Evolutionary conservation across 306 rosid species (phyloP).

Genomic region (Gastrolobium villosum): DNA sequence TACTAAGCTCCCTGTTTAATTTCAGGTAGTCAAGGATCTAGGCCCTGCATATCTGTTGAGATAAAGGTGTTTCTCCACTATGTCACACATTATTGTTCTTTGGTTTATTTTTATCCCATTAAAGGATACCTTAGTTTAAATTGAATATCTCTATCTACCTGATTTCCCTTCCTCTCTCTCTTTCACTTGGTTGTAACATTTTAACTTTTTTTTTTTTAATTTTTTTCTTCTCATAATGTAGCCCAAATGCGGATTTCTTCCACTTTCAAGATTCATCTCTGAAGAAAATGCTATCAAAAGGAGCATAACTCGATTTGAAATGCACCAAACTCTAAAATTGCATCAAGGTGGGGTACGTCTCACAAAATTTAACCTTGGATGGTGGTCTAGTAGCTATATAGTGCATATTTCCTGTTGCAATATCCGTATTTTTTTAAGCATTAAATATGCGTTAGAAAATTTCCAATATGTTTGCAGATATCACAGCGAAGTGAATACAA

Average conservation of each 20-base stretch:
- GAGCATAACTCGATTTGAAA: conserved; percentile 74
- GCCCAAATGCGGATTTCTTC: conserved; percentile 98
- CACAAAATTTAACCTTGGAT: neutral
- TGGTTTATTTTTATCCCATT: conserved; percentile 16
- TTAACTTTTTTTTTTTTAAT: conserved; percentile 20
- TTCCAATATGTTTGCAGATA: conserved; percentile 63
- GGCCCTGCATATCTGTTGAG: conserved; percentile 81
- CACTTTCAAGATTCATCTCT: conserved; percentile 75
- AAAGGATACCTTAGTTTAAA: neutral
- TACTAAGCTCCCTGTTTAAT: conserved; percentile 43
- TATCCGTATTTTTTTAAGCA: neutral
- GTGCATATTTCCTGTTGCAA: conserved; percentile 5
- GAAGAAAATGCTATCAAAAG: conserved; percentile 74
- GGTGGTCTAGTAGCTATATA: conserved; percentile 7
- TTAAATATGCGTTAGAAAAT: conserved; percentile 34
- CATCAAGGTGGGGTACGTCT: conserved; percentile 75
- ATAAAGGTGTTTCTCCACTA: conserved; percentile 70
- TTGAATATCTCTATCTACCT: conserved; percentile 34
- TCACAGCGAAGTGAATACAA: conserved; percentile 76
- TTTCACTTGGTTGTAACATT: conserved; percentile 34
- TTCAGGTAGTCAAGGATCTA: conserved; percentile 68
- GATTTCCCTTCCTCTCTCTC: neutral
- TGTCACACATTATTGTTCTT: conserved; percentile 17
- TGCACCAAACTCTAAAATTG: conserved; percentile 96
- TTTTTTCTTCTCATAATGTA: conserved; percentile 43